These are phyloP conservation scores for Madurella fahalii DNA, from an alignment of 2,329 filamentous ascomycete species.

Conservation along the genomic window DNA sequence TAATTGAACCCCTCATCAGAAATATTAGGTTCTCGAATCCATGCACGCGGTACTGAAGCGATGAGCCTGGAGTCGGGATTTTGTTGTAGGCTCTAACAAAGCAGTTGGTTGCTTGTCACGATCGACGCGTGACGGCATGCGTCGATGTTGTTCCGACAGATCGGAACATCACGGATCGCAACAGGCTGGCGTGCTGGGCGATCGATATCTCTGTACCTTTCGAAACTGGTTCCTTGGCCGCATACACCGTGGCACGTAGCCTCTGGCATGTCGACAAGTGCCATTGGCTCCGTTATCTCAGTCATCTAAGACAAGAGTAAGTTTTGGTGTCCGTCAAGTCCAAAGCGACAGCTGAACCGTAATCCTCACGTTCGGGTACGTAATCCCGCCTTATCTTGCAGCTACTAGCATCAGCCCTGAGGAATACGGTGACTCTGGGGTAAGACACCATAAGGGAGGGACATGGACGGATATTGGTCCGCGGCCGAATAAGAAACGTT, in stretches of 20 bases:
- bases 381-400: slow-evolving; percentile 12
- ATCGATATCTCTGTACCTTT: slow-evolving; percentile 11
- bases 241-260: slow-evolving; percentile 17
- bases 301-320: not conserved
- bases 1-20: not conserved
- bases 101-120: not conserved
- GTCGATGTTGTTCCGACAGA: slow-evolving; percentile 3
- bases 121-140: not conserved
- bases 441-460: too few species aligned
- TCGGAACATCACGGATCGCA: slow-evolving; percentile 15
- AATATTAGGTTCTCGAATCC: too few species aligned
- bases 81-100: not conserved
- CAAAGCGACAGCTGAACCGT: too few species aligned
- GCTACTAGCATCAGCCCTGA: not conserved
- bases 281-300: not conserved
- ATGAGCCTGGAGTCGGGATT: not conserved
- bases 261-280: slow-evolving; percentile 16
- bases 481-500: too few species aligned
- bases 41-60: not conserved
- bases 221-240: slow-evolving; percentile 6
- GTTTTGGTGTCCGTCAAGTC: not conserved
- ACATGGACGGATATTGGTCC: too few species aligned
- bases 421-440: too few species aligned
- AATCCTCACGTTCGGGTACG: not conserved
- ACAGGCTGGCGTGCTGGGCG: slow-evolving; percentile 1